Evolutionary conservation across 192 early-diverging fungal species (phyloP), one percentile per base, ranked within the genome.

Genomic region (Backusella mclennaniae): DNA sequence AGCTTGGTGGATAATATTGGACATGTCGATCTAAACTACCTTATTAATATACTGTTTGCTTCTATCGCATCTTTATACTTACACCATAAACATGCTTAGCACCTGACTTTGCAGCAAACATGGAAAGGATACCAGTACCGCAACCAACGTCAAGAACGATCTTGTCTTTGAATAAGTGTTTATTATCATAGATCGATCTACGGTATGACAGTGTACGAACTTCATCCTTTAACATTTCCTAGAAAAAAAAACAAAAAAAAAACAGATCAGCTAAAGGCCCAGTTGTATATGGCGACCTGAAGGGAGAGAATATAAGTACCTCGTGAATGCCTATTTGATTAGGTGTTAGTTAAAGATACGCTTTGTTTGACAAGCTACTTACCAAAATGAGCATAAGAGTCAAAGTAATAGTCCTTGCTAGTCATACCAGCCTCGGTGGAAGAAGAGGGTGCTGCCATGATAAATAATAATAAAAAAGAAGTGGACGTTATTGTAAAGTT

Each of bases 101-200:
- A 12, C 98, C 98, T 53, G 97, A 95, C 84, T 96, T 96, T 26
- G 98, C 95, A 17, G 98, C 98, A 87, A 99, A 99, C 97, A 99
- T 98, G 77, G 93, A 95, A 69, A 98, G 87, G 74, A 98, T 98
- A 74, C 98, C 96, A 19, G 98, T 99, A 76, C 98, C 98, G 79
- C 98, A 98, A 67, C 98, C 98, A 15, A 99, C 96, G 80, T 99
- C 98, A 46, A 99, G 86, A n/a, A 99, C 98, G 59, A 96, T 91
- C 87, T 99, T 99, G 85, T 91, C 95, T 83, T 96, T 92, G 89
- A 99, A 98, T 21, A 99, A 84, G 81, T 97, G 95, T 84, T 92
- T 90, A 91, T 98, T 99, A 77, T 98, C 89, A 78, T 96, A 93
- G 76, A 99, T 98, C 67, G 92, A 90, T 83, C 94, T 93, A 41